Evolutionary conservation across 129 eudicot species (phyloP), one percentile per base, ranked within the genome.

Genomic region (Heracleum sosnowskyi): DNA sequence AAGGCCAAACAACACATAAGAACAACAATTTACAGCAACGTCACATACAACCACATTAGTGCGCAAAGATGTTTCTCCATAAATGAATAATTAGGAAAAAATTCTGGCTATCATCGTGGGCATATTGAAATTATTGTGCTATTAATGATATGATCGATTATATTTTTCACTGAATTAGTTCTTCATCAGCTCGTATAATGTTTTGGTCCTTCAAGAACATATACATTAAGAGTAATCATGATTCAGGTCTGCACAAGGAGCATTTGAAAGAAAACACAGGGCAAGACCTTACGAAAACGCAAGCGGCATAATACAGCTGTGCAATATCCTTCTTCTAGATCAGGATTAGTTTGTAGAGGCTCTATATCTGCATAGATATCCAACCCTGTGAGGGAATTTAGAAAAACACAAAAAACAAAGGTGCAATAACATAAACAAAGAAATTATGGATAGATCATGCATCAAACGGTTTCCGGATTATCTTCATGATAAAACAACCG

Each of bases 241-340:
- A 79, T 35, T 79, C 33, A 57, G 74, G 57, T 73, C n/a, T 47
- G 34, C 69, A 76, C 12, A 37, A 18, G 72, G 45, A 24, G 41
- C 35, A 20, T 47, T 34, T 78, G n/a, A 77, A 76, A 78, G 76
- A 85, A 82, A 87, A 87, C 89, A 86, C 82, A 88, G 90, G 88
- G 83, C 83, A 91, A 91, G 97, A 95, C 98, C 98, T 95, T 95
- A 95, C 98, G 98, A 90, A 95, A 95, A 84, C 98, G 97, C 88
- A 95, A 84, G 80, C 98, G 98, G 86, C 98, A 95, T 78, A 95
- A 79, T 45, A 95, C 80, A 77, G 98, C 94, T 86, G 84, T 89
- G 90, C 97, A 95, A 71, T 90, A 88, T 57, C 97, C 98, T 87
- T 91, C 98, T 81, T 95, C 98, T 75, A 95, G 82, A 87, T 95